Evolutionary conservation across 306 rosid genomes (phyloP), one percentile per base, ranked within the genome.

Genomic region (Argentina anserina): DNA sequence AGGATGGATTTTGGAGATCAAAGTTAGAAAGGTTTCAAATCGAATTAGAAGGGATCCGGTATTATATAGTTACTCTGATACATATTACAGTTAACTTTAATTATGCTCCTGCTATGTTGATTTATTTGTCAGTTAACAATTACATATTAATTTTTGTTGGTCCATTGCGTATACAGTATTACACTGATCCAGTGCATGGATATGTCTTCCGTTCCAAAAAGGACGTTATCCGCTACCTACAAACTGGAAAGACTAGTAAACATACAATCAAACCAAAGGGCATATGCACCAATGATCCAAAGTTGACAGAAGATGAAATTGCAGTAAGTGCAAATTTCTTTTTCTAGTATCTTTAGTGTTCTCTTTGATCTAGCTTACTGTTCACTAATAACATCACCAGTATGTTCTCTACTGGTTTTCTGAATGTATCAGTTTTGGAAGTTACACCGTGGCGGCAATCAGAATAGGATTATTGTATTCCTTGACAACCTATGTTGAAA

Each of bases 1-100:
- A 47, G 97, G 96, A 62, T 90, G 96, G 96, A 84, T 73, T 67
- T 81, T 82, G 78, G 90, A 87, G 82, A 79, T 84, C 76, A 93
- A 79, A 84, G 83, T 81, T 72, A 79, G 65, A 80, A 80, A 71
- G 84, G 80, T 40, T 28, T 25, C 72, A 53, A 74, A 73, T 39
- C 88, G 83, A 65, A 64, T 72, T 8, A 86, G 78, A 68, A 80
- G 70, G 70, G 87, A 86, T 55, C 79, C 83, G 78, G 87, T 86
- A 82, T 62, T 70, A 6, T 69, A 37, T 76, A 40, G 56, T 58
- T 40, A 18, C 41, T 56, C 56, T 18, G 55, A 71, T 73, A 62
- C 55, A 31, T 70, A 52, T 66, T 52, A 3, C 4, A 23, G 4
- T 23, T 18, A 21, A 36, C 37, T 10, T 70, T 37, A 26, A 31